Percentiles rank a stretch among this genome's conserved stretches.
These are phyloP conservation scores for Venturia pyrina DNA, from an alignment of 2,329 filamentous ascomycete genomes.

Conservation along the genomic window DNA sequence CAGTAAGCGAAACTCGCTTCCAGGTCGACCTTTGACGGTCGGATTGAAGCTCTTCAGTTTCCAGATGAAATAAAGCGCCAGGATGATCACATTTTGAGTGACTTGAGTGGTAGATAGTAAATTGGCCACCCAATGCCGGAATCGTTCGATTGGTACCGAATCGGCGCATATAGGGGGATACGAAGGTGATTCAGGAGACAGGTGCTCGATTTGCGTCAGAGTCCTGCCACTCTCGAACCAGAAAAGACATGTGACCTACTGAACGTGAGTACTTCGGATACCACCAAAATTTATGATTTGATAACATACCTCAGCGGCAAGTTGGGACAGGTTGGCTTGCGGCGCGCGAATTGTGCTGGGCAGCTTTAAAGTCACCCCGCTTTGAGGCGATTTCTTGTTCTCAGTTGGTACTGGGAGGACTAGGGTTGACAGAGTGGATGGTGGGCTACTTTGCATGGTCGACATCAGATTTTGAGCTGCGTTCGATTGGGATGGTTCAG, in stretches of 20 bases:
- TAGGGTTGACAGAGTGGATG: conserved; percentile 4
- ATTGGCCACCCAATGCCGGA: conserved; percentile 87
- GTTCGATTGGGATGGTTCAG: not conserved
- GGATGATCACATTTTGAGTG: conserved; percentile 84
- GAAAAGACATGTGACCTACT: conserved; percentile 85
- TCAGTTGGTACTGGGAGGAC: not conserved
- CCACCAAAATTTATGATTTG: not conserved
- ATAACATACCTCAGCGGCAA: conserved; percentile 28
- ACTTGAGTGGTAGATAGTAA: conserved; percentile 92
- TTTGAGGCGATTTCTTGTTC: conserved; percentile 6
- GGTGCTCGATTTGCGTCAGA: conserved; percentile 61
- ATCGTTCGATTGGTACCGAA: conserved; percentile 67
- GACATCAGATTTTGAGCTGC: not conserved
- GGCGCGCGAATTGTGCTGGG: conserved; percentile 27
- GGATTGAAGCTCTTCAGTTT: conserved; percentile 85
- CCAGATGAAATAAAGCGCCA: conserved; percentile 88
- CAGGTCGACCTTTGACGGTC: conserved; percentile 77
- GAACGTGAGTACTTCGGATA: not conserved
- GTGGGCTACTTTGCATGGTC: not conserved
- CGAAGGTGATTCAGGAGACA: conserved; percentile 20
- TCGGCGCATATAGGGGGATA: conserved; percentile 46
- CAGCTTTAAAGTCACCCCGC: conserved; percentile 21
- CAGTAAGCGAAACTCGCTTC: conserved; percentile 85
- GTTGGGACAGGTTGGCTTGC: conserved; percentile 29
- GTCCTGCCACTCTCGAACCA: conserved; percentile 91